Conservation (phyloP, 202 grass and related monocot genomes). For the Schoenoplectus triqueter region DNA sequence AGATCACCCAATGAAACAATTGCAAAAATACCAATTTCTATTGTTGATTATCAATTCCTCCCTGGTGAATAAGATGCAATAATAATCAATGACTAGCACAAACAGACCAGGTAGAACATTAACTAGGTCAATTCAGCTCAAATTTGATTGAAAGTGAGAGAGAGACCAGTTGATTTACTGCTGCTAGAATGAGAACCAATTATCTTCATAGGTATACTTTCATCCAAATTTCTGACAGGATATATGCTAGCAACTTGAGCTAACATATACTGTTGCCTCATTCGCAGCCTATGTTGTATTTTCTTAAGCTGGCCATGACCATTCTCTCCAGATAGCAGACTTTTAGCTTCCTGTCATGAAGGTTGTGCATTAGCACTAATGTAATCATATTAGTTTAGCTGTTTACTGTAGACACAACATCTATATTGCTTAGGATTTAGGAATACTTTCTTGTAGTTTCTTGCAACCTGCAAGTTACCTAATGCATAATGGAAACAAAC, state of each 20-base stretch:
- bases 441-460: not conserved
- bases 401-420: not conserved
- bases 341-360: slow-evolving; percentile 66
- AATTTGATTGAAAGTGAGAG: slow-evolving; percentile 6
- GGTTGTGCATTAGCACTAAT: not conserved
- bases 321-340: slow-evolving; percentile 66
- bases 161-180: slow-evolving; percentile 47
- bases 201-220: slow-evolving; percentile 53
- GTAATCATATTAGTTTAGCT: not conserved
- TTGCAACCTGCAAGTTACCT: not conserved
- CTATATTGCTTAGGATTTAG: not conserved
- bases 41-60: slow-evolving; percentile 22
- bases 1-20: not conserved
- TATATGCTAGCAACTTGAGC: slow-evolving; percentile 66
- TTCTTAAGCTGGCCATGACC: slow-evolving; percentile 62
- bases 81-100: not conserved
- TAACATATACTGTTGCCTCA: slow-evolving; percentile 79
- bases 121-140: not conserved
- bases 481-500: not conserved
- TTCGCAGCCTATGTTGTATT: slow-evolving; percentile 52
- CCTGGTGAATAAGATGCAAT: too few relatives aligned
- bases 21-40: not conserved
- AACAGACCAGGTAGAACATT: not conserved
- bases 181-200: slow-evolving; percentile 44
- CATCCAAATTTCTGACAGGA: slow-evolving; percentile 62